Conservation (phyloP, 2,329 filamentous ascomycete species). For the Colletotrichum sp. region DNA sequence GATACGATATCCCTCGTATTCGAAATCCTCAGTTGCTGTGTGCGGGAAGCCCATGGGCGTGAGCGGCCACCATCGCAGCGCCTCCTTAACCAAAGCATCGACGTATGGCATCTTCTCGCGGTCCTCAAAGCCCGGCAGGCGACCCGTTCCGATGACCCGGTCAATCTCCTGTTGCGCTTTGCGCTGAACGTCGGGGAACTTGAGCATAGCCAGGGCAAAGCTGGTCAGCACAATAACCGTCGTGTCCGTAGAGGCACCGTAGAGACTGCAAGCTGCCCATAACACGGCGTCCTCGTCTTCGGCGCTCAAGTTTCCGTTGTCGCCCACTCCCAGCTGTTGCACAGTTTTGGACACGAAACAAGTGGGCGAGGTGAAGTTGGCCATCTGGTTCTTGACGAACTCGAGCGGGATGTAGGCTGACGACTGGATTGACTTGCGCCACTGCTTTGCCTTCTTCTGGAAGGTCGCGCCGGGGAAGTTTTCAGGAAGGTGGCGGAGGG, state of each 20-base stretch:
- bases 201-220: constrained; percentile 27
- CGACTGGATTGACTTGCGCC: constrained; percentile 23
- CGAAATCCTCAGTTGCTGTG: constrained; percentile 30
- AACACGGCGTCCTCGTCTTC: constrained; percentile 28
- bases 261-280: constrained; percentile 28
- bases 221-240: constrained; percentile 26
- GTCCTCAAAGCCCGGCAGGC: constrained; percentile 31
- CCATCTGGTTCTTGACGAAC: constrained; percentile 33
- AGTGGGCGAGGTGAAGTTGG: constrained; percentile 1
- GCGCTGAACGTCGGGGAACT: constrained; percentile 25
- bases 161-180: constrained; percentile 30
- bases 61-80: constrained; percentile 33
- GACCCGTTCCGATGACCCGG: constrained; percentile 29
- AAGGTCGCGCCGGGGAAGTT: constrained; percentile 34
- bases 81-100: constrained; percentile 33
- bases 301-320: neutral
- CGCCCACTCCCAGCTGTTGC: constrained; percentile 7
- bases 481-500: constrained; percentile 31
- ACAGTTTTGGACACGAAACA: constrained; percentile 33
- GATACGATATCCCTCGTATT: constrained; percentile 5
- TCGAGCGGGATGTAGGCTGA: constrained; percentile 30
- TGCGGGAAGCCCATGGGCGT: constrained; percentile 42
- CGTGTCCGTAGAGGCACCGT: constrained; percentile 34
- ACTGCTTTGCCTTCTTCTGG: constrained; percentile 30
- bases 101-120: constrained; percentile 32